Evolutionary conservation across 2,329 filamentous ascomycete species (phyloP), one percentile per base, ranked within the genome.

Genomic region (Akanthomyces muscarius): DNA sequence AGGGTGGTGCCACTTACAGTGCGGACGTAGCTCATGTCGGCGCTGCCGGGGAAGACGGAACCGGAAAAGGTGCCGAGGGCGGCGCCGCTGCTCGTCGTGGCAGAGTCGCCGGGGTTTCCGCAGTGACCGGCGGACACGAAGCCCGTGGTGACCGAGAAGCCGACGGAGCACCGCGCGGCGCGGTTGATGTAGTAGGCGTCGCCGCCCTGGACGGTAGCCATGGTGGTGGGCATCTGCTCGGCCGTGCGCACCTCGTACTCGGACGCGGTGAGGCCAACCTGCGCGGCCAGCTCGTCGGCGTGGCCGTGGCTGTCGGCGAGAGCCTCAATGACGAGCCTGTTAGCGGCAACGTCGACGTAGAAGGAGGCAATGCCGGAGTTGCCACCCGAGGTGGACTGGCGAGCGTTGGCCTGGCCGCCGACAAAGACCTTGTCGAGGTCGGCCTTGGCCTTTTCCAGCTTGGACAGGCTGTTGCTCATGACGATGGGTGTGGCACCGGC

Each of bases 361-460:
- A 75, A 77, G 3, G 75, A 66, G 1, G 75, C 75, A 56, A 77
- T 73, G 61, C 74, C 72, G 13, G 69, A 60, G 33, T 61, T 62
- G 41, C 69, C 67, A 1, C 53, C 52, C 14, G 47, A 36, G 64
- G 66, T 65, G 56, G 69, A 67, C 66, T 66, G 66, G 63, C 71
- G 68, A 57, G 68, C 59, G 33, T 68, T 62, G 65, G 66, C 52
- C 59, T 71, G 65, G 57, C 66, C 65, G 61, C 66, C 65, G 58
- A 78, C 76, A 69, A 78, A 72, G 64, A 77, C 71, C 61, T 75
- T 75, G 68, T 77, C 77, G 61, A 80, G 76, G 0, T 74, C 76
- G 52, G 66, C 63, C 73, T 80, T 79, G 55, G 76, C 76, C 47
- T 77, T 68, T 44, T 75, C 69, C 65, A 80, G 75, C 72, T 74